Conservation (phyloP, 495 filamentous ascomycete species). For the Parachaetomium inaequale region DNA sequence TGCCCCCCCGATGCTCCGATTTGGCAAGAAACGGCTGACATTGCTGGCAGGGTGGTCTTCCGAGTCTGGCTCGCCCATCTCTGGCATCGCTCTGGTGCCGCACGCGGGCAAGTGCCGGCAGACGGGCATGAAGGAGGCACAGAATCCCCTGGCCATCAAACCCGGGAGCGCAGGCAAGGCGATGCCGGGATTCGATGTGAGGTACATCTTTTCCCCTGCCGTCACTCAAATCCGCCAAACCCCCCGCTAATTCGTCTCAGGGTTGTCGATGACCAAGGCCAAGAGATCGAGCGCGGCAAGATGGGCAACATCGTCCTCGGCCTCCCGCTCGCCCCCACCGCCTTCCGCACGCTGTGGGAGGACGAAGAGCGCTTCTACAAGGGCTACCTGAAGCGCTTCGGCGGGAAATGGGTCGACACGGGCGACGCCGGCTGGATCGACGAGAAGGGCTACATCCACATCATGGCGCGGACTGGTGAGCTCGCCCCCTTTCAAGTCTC, state of each 20-base stretch:
- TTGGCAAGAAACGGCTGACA: too few relatives aligned
- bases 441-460: slow-evolving; percentile 73
- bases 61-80: slow-evolving; percentile 85
- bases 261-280: slow-evolving; percentile 75
- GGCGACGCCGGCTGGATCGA: slow-evolving; percentile 88
- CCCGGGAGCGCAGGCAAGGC: slow-evolving; percentile 86
- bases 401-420: slow-evolving; percentile 79
- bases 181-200: slow-evolving; percentile 85
- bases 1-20: too few relatives aligned
- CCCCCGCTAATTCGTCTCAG: slow-evolving; percentile 25
- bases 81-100: slow-evolving; percentile 67
- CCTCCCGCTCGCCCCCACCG: slow-evolving; percentile 78
- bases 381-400: slow-evolving; percentile 75
- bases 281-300: slow-evolving; percentile 58
- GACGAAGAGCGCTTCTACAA: slow-evolving; percentile 81
- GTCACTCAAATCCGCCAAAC: neutral
- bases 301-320: slow-evolving; percentile 92
- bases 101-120: slow-evolving; percentile 44
- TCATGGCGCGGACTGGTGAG: slow-evolving; percentile 68
- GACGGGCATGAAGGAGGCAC: slow-evolving; percentile 21
- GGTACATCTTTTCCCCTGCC: slow-evolving; percentile 1
- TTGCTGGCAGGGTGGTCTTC: too few relatives aligned
- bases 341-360: slow-evolving; percentile 76
- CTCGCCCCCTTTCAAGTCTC: neutral
- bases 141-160: slow-evolving; percentile 51